A percentile compares a stretch with the other conserved stretches of the same genome.
Evolutionary conservation across 225 moss, liverwort and hornwort species (phyloP).

Genomic region (Takakia lepidozioides): DNA sequence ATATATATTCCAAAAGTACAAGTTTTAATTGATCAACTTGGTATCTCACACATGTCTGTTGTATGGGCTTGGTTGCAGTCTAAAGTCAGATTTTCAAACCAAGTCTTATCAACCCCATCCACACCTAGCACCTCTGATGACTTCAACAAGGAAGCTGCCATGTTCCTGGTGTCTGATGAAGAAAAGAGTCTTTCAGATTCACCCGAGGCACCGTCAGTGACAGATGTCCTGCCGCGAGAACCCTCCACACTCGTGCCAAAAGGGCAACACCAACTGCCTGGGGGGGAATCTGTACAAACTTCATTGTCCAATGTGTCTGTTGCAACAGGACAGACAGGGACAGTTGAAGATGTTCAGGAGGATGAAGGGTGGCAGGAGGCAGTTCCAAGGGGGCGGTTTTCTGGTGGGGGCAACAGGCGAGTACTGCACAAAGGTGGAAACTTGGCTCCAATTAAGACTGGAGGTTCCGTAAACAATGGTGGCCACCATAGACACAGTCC

Average conservation of each 20-base stretch:
- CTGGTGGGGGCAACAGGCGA: slow-evolving; percentile 32
- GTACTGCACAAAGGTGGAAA: slow-evolving; percentile 14
- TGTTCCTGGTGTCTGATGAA: slow-evolving; percentile 11
- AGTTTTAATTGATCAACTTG: too few relatives aligned
- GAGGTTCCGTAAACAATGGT: slow-evolving; percentile 5
- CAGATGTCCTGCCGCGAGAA: slow-evolving; percentile 11
- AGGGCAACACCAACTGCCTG: too few relatives aligned
- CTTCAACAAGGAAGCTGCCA: slow-evolving; percentile 5
- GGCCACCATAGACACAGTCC: slow-evolving; percentile 28
- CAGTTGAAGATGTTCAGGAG: slow-evolving; percentile 14
- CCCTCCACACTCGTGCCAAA: too few relatives aligned
- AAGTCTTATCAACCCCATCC: slow-evolving; percentile 1
- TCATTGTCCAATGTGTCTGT: slow-evolving; percentile 13
- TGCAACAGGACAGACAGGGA: slow-evolving; percentile 5
- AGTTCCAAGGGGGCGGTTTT: slow-evolving; percentile 32
- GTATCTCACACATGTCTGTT: too few relatives aligned
- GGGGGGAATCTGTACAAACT: too few relatives aligned
- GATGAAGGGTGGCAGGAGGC: slow-evolving; percentile 73
- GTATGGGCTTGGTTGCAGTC: slow-evolving; percentile 13
- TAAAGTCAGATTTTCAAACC: slow-evolving; percentile 26
- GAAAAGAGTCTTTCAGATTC: slow-evolving; percentile 12
- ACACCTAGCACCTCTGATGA: slow-evolving; percentile 18
- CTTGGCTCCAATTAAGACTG: slow-evolving; percentile 24
- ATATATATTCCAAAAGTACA: too few relatives aligned
- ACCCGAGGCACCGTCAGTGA: slow-evolving; percentile 13